Evolutionary conservation across 176 grass and related monocot genomes (phyloP).

Genomic region (Aegilops bicornis): DNA sequence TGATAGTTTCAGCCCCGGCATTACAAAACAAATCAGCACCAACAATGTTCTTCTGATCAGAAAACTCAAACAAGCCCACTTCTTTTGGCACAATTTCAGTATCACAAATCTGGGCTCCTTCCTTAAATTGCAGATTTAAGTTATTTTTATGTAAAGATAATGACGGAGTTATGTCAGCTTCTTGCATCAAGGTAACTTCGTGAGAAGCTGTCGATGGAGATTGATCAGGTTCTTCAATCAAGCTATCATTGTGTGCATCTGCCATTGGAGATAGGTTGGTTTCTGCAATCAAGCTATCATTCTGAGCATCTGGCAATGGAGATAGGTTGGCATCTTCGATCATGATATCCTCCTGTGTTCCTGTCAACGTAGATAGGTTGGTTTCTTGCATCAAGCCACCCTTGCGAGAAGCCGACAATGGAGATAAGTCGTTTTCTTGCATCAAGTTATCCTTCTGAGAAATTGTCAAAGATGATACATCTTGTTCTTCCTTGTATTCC

Average conservation of each 20-base stretch:
- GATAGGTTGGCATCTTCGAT: constrained; percentile 30
- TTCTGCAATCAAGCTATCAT: constrained; percentile 30
- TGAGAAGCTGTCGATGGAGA: constrained; percentile 26
- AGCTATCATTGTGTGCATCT: constrained; percentile 22
- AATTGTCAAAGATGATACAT: constrained; percentile 12
- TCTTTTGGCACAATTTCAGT: constrained; percentile 39
- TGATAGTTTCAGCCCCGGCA: constrained; percentile 27
- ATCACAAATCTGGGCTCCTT: constrained; percentile 27
- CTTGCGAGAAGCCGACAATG: constrained; percentile 21
- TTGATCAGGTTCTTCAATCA: constrained; percentile 22
- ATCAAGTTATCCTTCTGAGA: constrained; percentile 30
- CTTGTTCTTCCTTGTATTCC: constrained; percentile 39
- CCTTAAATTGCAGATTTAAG: constrained; percentile 35
- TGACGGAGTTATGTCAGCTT: constrained; percentile 18
- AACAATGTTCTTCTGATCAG: constrained; percentile 43
- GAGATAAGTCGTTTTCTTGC: constrained; percentile 32
- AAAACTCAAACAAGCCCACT: constrained; percentile 49
- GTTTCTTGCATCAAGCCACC: constrained; percentile 33
- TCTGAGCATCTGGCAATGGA: constrained; percentile 13
- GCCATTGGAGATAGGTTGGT: constrained; percentile 1
- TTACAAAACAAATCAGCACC: constrained; percentile 31
- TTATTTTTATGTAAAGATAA: constrained; percentile 34
- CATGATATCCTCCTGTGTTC: constrained; percentile 22
- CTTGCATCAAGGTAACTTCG: constrained; percentile 26
- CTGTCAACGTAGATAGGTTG: constrained; percentile 1